Evolutionary conservation across 345 rosid species (phyloP).

Genomic region (Ceriops zippeliana): DNA sequence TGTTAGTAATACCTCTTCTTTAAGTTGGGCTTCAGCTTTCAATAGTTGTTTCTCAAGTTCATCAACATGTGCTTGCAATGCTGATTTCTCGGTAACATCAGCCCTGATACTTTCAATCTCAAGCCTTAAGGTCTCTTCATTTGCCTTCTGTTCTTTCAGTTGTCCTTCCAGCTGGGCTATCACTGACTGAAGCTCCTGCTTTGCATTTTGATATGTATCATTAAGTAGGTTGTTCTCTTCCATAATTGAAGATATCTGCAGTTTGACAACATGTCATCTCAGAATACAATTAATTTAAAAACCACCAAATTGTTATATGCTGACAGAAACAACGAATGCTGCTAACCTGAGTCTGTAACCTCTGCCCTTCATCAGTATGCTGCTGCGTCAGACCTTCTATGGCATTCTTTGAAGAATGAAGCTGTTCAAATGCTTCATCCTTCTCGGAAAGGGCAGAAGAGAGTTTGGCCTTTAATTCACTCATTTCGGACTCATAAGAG

Average conservation of each 20-base stretch:
- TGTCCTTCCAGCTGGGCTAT: conserved; percentile 59
- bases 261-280: conserved; percentile 7
- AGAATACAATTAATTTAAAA: conserved; percentile 1
- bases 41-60: conserved; percentile 60
- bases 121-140: conserved; percentile 36
- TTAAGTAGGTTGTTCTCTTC: conserved; percentile 69
- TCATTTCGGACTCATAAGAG: conserved; percentile 50
- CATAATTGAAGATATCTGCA: conserved; percentile 62
- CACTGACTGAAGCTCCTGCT: conserved; percentile 64
- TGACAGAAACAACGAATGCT: conserved; percentile 10
- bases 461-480: conserved; percentile 51
- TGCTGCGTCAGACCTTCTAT: conserved; percentile 58
- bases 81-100: conserved; percentile 41
- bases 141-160: conserved; percentile 45
- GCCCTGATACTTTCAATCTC: conserved; percentile 52
- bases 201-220: conserved; percentile 55
- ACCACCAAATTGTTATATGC: background rate
- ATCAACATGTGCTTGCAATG: conserved; percentile 47
- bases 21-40: conserved; percentile 35
- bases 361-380: conserved; percentile 60
- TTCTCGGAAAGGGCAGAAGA: conserved; percentile 52
- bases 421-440: conserved; percentile 57
- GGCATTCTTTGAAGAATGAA: conserved; percentile 53
- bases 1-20: conserved; percentile 46
- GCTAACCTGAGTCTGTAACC: conserved; percentile 74